These are phyloP conservation scores for Plasmopara halstedii DNA, from an alignment of 352 stramenopile species.

Conservation along the genomic window DNA sequence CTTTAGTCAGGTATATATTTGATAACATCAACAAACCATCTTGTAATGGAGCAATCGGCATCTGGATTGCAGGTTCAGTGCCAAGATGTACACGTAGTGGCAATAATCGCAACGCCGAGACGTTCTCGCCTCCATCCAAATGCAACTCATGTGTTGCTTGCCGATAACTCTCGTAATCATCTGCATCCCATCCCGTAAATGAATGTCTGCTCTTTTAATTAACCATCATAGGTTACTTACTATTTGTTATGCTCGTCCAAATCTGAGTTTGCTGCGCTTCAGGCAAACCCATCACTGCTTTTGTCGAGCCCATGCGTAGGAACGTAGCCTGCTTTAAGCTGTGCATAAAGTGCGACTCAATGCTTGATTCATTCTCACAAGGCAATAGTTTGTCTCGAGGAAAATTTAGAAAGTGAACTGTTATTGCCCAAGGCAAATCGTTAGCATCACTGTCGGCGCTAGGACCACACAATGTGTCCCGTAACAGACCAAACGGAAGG, in stretches of 20 bases:
- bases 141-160: conserved; percentile 43
- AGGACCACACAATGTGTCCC: conserved; percentile 37
- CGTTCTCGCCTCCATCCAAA: conserved; percentile 26
- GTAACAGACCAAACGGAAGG: conserved; percentile 64
- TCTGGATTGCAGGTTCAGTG: conserved; percentile 51
- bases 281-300: conserved; percentile 71
- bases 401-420: conserved; percentile 76
- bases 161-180: conserved; percentile 47
- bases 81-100: conserved; percentile 60
- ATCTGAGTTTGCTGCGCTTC: conserved; percentile 77
- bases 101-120: conserved; percentile 34
- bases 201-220: too few relatives aligned
- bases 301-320: conserved; percentile 63
- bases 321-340: conserved; percentile 77
- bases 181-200: conserved; percentile 11
- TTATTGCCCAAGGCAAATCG: conserved; percentile 56
- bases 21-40: conserved; percentile 16
- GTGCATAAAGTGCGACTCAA: conserved; percentile 83
- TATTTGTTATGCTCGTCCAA: conserved; percentile 66
- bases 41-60: conserved; percentile 52
- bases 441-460: not conserved
- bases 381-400: conserved; percentile 49
- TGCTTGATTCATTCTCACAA: conserved; percentile 65
- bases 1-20: too few relatives aligned
- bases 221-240: too few relatives aligned